phyloP scores from a whole-genome alignment of 768 basidiomycete genomes.

The Hypsizygus marmoreus region DNA sequence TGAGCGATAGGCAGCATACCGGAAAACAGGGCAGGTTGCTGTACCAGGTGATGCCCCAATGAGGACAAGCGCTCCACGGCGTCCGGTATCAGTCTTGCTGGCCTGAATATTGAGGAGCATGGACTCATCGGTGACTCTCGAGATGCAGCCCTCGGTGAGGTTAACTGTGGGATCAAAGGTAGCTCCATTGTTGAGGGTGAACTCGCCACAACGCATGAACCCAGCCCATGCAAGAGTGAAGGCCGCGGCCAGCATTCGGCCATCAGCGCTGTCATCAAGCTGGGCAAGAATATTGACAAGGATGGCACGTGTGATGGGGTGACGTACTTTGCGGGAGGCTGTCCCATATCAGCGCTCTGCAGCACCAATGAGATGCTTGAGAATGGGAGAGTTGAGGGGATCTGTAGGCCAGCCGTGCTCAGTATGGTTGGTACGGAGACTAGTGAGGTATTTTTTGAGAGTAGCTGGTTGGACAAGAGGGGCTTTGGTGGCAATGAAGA shows the following conservation, averaged over 20 bases:
- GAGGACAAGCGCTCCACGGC: not conserved
- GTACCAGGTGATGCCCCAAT: not conserved
- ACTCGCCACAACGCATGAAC: constrained; percentile 21
- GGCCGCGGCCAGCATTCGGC: constrained; percentile 9
- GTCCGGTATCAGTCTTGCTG: not conserved
- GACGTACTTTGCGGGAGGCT: constrained; percentile 21
- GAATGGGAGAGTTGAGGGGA: constrained; percentile 25
- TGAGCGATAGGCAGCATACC: constrained; percentile 12
- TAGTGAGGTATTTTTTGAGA: constrained; percentile 23
- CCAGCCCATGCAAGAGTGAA: constrained; percentile 15
- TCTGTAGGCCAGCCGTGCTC: constrained; percentile 28
- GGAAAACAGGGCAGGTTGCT: not conserved
- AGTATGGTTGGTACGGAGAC: constrained; percentile 30
- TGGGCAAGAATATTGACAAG: constrained; percentile 15
- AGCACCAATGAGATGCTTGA: constrained; percentile 30
- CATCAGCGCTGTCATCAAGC: too few relatives aligned
- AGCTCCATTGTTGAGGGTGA: constrained; percentile 2
- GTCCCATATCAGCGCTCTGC: constrained; percentile 33
- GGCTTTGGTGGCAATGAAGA: constrained; percentile 18
- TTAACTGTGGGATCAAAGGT: not conserved
- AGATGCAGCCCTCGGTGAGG: not conserved
- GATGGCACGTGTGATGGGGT: constrained; percentile 24
- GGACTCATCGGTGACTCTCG: not conserved
- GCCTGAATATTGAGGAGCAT: not conserved
- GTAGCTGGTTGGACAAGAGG: constrained; percentile 16